These are phyloP conservation scores for Hortiboletus campestris DNA, from an alignment of 768 basidiomycete species.

Conservation along the genomic window DNA sequence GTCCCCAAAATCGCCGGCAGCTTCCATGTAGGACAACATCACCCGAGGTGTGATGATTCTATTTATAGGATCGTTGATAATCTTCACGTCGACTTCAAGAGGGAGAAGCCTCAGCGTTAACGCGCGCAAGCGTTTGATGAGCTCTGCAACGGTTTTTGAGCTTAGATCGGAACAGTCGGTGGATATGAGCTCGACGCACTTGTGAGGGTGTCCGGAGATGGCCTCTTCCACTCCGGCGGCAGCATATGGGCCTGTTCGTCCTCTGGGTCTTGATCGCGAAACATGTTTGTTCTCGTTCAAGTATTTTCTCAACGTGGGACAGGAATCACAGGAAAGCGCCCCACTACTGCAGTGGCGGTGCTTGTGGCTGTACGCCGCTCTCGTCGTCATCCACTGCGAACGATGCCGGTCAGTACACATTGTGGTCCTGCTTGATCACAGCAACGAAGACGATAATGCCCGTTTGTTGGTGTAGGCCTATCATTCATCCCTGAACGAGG, in stretches of 20 bases:
- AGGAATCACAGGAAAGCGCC: background rate
- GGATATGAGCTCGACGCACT: conserved; percentile 46
- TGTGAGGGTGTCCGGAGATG: conserved; percentile 70
- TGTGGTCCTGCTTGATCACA: background rate
- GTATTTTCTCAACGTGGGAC: no score
- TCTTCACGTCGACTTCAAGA: conserved; percentile 67
- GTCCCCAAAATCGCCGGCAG: conserved; percentile 86
- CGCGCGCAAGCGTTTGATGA: conserved; percentile 76
- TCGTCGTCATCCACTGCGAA: conserved; percentile 21
- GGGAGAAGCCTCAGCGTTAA: conserved; percentile 76
- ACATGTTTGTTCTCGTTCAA: conserved; percentile 14
- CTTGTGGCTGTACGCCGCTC: conserved; percentile 23
- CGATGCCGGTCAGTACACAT: conserved; percentile 53
- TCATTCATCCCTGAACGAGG: conserved; percentile 91
- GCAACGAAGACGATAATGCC: background rate
- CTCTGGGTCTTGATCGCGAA: conserved; percentile 26
- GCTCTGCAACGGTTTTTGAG: conserved; percentile 45
- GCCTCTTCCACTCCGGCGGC: conserved; percentile 46
- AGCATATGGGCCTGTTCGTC: conserved; percentile 46
- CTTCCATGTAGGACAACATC: conserved; percentile 69
- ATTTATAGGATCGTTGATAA: conserved; percentile 73
- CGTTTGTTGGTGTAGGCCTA: conserved; percentile 65
- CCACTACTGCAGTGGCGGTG: background rate
- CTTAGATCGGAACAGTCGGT: background rate
- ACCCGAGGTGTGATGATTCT: conserved; percentile 81